Percentiles rank a stretch among this genome's conserved stretches.
Evolutionary conservation across 2,329 filamentous ascomycete genomes (phyloP).

Genomic region (Talaromyces sp.): DNA sequence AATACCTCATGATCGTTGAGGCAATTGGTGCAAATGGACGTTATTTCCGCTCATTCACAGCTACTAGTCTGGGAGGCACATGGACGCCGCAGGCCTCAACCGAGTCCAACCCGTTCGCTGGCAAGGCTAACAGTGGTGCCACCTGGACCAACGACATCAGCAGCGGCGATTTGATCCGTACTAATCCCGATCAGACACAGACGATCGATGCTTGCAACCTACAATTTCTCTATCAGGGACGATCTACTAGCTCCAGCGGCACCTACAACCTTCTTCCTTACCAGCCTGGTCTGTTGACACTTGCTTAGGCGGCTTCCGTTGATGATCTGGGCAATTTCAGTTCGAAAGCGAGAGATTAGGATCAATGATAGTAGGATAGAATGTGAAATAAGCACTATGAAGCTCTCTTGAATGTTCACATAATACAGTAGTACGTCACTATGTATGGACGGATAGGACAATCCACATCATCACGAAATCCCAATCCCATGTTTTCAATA

Average conservation of each 20-base stretch:
- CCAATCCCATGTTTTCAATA: background rate
- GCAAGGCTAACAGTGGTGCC: background rate
- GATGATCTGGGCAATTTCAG: too few relatives aligned
- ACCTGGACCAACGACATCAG: background rate
- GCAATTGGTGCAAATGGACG: constrained; percentile 31
- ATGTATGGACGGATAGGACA: background rate
- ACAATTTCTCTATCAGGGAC: background rate
- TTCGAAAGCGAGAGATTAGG: too few relatives aligned
- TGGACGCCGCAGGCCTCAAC: constrained; percentile 60
- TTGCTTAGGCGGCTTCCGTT: too few relatives aligned
- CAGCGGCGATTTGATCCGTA: background rate
- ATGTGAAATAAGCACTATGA: background rate
- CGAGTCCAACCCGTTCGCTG: constrained; percentile 40
- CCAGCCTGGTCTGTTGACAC: background rate
- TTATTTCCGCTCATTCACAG: constrained; percentile 67
- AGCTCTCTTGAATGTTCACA: background rate
- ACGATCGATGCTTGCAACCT: background rate
- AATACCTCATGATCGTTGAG: constrained; percentile 69
- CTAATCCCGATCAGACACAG: background rate
- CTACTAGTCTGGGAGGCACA: constrained; percentile 54
- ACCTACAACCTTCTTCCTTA: background rate
- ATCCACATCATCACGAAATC: background rate
- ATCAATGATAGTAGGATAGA: too few relatives aligned
- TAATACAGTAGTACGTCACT: background rate
- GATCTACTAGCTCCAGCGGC: background rate